These are phyloP conservation scores for Medicago lupulina DNA, from an alignment of 306 rosid species.

Conservation along the genomic window DNA sequence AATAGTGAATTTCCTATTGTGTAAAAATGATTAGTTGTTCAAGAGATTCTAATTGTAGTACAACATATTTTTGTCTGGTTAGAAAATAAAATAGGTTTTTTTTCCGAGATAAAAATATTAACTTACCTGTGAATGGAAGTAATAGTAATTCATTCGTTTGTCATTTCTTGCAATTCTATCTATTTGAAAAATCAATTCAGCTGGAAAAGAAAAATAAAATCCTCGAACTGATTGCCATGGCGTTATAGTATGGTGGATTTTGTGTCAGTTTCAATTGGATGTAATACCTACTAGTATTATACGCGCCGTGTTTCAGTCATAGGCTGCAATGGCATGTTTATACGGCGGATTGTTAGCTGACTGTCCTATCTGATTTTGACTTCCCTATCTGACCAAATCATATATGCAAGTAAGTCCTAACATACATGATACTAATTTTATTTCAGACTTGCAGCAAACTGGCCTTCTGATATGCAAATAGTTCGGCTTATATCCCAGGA, in stretches of 20 bases:
- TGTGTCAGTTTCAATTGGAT: background rate
- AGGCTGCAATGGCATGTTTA: no score
- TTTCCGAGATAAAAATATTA: no score
- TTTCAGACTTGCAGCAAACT: slow-evolving; percentile 96
- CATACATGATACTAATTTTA: slow-evolving; percentile 34
- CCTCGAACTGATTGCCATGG: background rate
- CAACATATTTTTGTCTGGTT: no score
- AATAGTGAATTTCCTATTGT: no score
- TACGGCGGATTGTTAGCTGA: no score
- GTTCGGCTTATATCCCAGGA: slow-evolving; percentile 94
- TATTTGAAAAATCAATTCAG: slow-evolving; percentile 10
- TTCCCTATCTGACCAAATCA: slow-evolving; percentile 5
- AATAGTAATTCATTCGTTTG: background rate
- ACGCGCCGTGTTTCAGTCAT: no score
- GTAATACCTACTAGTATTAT: no score
- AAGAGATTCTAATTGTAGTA: no score
- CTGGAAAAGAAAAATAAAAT: background rate
- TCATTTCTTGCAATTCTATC: slow-evolving; percentile 9
- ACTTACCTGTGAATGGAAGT: slow-evolving; percentile 20
- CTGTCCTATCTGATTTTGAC: slow-evolving; percentile 21
- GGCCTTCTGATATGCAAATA: slow-evolving; percentile 91
- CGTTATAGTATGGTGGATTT: background rate
- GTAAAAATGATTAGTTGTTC: no score
- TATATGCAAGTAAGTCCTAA: background rate
- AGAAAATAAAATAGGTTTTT: no score